Evolutionary conservation across 192 early-diverging fungal genomes (phyloP).

Genomic region (Backusella sp.): DNA sequence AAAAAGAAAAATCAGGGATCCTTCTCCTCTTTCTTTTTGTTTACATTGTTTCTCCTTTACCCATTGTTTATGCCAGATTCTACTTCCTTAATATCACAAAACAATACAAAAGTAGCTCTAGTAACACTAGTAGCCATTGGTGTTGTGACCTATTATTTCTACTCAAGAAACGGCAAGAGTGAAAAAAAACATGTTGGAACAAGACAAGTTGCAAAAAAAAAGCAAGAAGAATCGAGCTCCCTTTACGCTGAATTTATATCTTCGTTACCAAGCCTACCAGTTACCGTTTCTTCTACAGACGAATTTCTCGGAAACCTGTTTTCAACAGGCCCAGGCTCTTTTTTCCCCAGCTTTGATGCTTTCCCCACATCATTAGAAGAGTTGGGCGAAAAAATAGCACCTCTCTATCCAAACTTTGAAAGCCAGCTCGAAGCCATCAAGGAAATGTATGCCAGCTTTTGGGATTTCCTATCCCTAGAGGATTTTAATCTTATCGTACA

Average conservation of each 20-base stretch:
- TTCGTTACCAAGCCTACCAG: background rate
- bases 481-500: conserved; percentile 14
- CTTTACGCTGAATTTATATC: background rate
- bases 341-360: background rate
- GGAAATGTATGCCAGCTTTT: conserved; percentile 13
- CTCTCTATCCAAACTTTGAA: conserved; percentile 11
- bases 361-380: conserved; percentile 14
- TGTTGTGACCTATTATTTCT: background rate
- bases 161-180: background rate
- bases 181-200: background rate
- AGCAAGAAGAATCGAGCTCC: background rate
- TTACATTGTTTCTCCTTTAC: background rate
- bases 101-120: background rate
- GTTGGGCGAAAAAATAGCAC: conserved; percentile 5
- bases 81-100: background rate
- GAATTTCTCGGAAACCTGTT: background rate
- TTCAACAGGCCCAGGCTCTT: background rate
- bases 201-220: background rate
- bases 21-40: background rate
- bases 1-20: background rate
- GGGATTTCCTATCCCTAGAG: conserved; percentile 15
- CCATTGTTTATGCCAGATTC: background rate
- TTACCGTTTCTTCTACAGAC: background rate
- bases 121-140: background rate
- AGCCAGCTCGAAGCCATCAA: conserved; percentile 14